These are phyloP conservation scores for Peronospora farinosa DNA, from an alignment of 352 stramenopile species.

Conservation along the genomic window DNA sequence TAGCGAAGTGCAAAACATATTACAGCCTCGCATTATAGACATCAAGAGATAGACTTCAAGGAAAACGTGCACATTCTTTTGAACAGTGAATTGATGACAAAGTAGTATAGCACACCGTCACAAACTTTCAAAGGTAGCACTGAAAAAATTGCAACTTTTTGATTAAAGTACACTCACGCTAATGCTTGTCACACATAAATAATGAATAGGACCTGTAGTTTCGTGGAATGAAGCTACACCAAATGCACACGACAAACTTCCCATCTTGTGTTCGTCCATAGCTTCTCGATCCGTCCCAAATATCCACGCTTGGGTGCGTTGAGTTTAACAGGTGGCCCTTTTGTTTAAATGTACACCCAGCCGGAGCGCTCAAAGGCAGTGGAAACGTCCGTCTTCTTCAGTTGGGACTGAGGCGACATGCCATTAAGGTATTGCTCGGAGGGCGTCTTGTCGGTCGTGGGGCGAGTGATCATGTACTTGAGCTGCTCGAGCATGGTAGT, in stretches of 20 bases:
- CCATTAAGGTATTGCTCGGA: constrained; percentile 38
- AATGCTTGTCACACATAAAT: constrained; percentile 33
- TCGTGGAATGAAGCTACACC: neutral
- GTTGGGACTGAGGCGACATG: constrained; percentile 26
- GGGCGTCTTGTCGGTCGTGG: constrained; percentile 24
- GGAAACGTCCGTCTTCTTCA: constrained; percentile 46
- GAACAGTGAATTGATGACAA: no score
- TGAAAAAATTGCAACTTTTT: neutral
- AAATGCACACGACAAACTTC: neutral
- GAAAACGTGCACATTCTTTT: no score
- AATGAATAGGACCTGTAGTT: constrained; percentile 7
- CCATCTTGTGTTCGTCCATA: neutral
- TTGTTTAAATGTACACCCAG: constrained; percentile 66
- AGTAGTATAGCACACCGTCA: no score
- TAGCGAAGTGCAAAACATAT: no score
- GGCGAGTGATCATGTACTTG: constrained; percentile 52
- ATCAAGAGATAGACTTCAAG: no score
- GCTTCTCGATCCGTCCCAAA: constrained; percentile 4
- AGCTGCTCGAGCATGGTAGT: constrained; percentile 60
- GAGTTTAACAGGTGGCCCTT: neutral
- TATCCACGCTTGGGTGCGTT: constrained; percentile 3
- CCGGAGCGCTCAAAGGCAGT: constrained; percentile 74
- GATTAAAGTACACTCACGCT: constrained; percentile 21
- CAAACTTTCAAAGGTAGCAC: no score
- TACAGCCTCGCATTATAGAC: no score